Evolutionary conservation across 345 rosid species (phyloP).

Genomic region (Lepidium didymum): DNA sequence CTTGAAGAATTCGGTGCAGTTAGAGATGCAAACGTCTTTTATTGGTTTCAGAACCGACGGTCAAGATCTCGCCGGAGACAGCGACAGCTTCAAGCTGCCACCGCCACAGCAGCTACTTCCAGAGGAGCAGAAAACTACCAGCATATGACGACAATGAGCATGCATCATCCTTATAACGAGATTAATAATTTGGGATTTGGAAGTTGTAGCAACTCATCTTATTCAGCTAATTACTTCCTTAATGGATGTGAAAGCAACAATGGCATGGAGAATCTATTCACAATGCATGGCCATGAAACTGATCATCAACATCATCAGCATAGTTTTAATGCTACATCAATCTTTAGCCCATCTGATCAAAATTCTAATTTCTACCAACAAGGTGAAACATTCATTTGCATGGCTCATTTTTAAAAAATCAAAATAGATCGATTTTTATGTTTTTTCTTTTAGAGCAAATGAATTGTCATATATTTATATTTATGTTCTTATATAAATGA

Average conservation of each 20-base stretch:
- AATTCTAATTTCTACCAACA: slow-evolving; percentile 50
- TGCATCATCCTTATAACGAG: slow-evolving; percentile 22
- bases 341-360: slow-evolving; percentile 39
- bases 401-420: background rate
- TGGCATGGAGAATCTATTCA: slow-evolving; percentile 37
- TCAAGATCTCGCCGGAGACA: slow-evolving; percentile 96
- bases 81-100: slow-evolving; percentile 74
- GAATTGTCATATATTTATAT: too few relatives aligned
- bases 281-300: slow-evolving; percentile 42
- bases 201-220: slow-evolving; percentile 7
- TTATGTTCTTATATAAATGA: background rate
- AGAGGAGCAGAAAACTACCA: slow-evolving; percentile 9
- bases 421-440: too few relatives aligned
- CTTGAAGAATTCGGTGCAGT: slow-evolving; percentile 94
- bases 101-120: background rate
- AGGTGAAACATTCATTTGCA: slow-evolving; percentile 38
- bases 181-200: slow-evolving; percentile 26
- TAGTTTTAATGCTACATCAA: slow-evolving; percentile 35
- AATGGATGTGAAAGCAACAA: slow-evolving; percentile 25
- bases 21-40: slow-evolving; percentile 94
- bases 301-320: slow-evolving; percentile 23
- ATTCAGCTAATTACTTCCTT: slow-evolving; percentile 8
- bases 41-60: slow-evolving; percentile 97
- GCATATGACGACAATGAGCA: slow-evolving; percentile 13
- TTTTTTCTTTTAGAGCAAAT: too few relatives aligned